Conservation (phyloP, 2,329 filamentous ascomycete species). For the Coniochaeta sp. region DNA sequence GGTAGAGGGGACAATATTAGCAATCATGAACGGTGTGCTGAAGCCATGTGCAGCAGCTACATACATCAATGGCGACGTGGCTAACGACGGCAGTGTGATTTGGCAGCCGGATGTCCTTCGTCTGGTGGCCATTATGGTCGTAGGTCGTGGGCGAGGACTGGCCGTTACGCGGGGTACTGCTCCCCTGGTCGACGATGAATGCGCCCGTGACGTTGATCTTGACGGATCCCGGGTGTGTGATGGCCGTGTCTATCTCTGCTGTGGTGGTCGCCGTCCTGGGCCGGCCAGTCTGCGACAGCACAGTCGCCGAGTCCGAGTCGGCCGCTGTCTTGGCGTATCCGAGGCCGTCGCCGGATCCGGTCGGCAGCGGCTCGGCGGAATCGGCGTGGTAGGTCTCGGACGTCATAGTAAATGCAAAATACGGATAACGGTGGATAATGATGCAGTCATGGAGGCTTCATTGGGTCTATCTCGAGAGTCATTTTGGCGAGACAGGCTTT, state of each 20-base stretch:
- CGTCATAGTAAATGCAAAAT: neutral
- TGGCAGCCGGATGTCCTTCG: constrained; percentile 89
- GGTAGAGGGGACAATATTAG: neutral
- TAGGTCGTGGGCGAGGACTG: constrained; percentile 40
- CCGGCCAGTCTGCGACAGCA: constrained; percentile 10
- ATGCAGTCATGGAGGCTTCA: neutral
- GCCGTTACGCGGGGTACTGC: constrained; percentile 40
- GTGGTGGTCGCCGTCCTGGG: constrained; percentile 32
- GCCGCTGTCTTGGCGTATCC: neutral
- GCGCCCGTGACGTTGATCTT: constrained; percentile 95
- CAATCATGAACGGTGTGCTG: constrained; percentile 8
- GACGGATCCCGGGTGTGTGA: constrained; percentile 61
- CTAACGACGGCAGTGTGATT: constrained; percentile 94
- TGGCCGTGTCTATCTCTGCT: constrained; percentile 52
- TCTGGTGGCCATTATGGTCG: constrained; percentile 59
- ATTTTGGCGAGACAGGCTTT: neutral
- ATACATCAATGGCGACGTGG: constrained; percentile 92
- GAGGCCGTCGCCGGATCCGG: neutral
- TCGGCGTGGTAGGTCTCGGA: constrained; percentile 8
- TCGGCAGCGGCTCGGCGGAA: neutral
- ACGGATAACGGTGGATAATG: neutral
- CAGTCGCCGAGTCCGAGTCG: constrained; percentile 5
- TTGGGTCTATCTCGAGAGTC: neutral
- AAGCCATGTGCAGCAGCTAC: constrained; percentile 25
- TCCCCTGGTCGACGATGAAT: constrained; percentile 86